Evolutionary conservation across 768 basidiomycete species (phyloP).

Genomic region (Russula sp.): DNA sequence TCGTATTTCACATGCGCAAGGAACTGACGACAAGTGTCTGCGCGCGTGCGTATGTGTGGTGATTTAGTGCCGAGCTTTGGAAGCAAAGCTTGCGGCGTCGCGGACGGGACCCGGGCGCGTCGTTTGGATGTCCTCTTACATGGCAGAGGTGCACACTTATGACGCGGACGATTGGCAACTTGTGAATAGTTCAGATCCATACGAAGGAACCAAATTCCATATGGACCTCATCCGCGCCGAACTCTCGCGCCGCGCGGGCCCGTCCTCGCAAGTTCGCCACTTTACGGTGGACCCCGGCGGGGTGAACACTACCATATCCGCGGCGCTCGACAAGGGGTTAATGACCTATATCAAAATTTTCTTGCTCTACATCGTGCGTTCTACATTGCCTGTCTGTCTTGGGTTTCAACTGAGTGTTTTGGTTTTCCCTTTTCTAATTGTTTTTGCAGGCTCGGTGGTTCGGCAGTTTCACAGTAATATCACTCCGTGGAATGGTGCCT

Average conservation of each 20-base stretch:
- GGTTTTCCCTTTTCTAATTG: background rate
- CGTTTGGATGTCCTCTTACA: slow-evolving; percentile 77
- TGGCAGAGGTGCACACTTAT: slow-evolving; percentile 53
- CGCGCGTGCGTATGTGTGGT: background rate
- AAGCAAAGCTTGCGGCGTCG: slow-evolving; percentile 50
- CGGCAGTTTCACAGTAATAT: slow-evolving; percentile 71
- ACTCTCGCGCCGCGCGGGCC: slow-evolving; percentile 48
- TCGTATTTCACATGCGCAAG: background rate
- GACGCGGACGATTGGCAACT: slow-evolving; percentile 72
- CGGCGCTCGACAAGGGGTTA: slow-evolving; percentile 45
- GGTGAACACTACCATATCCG: slow-evolving; percentile 59
- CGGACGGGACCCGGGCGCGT: slow-evolving; percentile 52
- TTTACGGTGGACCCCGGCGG: slow-evolving; percentile 69
- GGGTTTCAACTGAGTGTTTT: background rate
- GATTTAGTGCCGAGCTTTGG: slow-evolving; percentile 59
- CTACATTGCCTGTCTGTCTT: background rate
- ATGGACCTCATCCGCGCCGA: slow-evolving; percentile 61
- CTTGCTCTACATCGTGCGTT: slow-evolving; percentile 63
- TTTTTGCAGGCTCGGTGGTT: slow-evolving; percentile 58
- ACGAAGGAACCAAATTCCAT: slow-evolving; percentile 73
- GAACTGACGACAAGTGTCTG: background rate
- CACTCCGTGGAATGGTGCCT: slow-evolving; percentile 57
- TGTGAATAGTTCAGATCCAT: slow-evolving; percentile 55
- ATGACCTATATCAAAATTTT: slow-evolving; percentile 49
- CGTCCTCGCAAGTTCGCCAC: slow-evolving; percentile 46